A percentile compares a stretch with the other conserved stretches of the same genome.
These are phyloP conservation scores for Verticillium longisporum DNA, from an alignment of 2,329 filamentous ascomycete genomes.

Conservation along the genomic window DNA sequence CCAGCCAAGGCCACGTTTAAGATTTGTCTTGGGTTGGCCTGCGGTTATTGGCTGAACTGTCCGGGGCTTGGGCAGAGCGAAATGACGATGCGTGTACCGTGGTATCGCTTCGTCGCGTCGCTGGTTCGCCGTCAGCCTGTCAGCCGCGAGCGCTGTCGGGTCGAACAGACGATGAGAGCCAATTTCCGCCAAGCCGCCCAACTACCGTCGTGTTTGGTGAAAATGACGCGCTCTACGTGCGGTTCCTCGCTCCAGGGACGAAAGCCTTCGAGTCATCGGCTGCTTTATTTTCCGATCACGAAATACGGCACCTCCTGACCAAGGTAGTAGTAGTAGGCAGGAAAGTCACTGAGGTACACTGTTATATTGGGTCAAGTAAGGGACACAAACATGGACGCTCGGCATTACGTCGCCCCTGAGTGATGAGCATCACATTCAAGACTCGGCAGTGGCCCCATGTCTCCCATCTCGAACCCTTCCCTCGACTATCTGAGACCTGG, in stretches of 20 bases:
- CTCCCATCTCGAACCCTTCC: background rate
- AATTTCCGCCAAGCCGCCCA: background rate
- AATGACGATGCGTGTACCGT: background rate
- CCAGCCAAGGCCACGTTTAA: background rate
- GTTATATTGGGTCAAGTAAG: too few species aligned
- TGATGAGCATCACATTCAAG: background rate
- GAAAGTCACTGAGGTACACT: too few species aligned
- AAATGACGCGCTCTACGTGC: background rate
- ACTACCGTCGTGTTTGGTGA: background rate
- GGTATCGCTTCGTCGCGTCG: background rate
- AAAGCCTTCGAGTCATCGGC: background rate
- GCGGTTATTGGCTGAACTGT: background rate
- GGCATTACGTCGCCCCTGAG: background rate
- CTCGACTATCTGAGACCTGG: background rate
- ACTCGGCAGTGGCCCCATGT: background rate
- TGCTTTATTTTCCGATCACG: background rate
- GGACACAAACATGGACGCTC: background rate
- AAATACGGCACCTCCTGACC: background rate
- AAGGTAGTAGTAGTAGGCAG: too few species aligned
- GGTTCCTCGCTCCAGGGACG: background rate
- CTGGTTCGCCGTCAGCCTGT: background rate
- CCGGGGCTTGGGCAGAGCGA: background rate
- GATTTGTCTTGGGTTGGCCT: background rate
- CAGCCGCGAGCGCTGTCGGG: background rate
- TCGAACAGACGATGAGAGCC: background rate